Base-by-base conservation (phyloP, 2,329 filamentous ascomycete species). In the Colletotrichum liriopes region DNA sequence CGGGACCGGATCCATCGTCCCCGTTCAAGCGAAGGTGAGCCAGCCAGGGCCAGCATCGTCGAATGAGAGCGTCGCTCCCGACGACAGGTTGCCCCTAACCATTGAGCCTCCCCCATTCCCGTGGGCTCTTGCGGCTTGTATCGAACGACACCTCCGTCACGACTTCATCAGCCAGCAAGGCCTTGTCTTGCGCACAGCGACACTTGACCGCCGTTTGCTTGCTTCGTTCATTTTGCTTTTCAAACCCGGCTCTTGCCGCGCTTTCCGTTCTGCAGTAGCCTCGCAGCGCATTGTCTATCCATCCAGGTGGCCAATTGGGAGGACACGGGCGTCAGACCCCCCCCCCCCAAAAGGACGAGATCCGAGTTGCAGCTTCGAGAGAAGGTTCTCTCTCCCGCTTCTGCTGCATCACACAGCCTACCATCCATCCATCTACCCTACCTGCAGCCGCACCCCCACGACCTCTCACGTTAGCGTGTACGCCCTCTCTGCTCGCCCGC, bases 1-100 rank as follows among this genome's bases (percentile, higher is more conserved):
- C 65, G 52, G 69, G 43, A 49, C 58, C 69, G 69, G 69, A 60
- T 64, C 59, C 65, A 63, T 58, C 58, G 63, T 69, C 54, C 69
- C 69, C 65, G 69, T 20, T 45, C 20, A 45, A 63, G 65, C 56
- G 47, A 63, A 52, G 61, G 61, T 35, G 32, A 49, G 65, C 45
- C 32, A 37, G 9, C 39, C 23, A 51, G 49, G 32, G 51, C 51
- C 23, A 63, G 43, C 59, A 20, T 47, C 29, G 58, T 60, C 69
- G 52, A 72, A 69, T 72, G 29, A 41, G 52, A 54, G 32, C 11
- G 58, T 52, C 52, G 54, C 39, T 52, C 41, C 35, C 52, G 68
- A 69, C 64, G 65, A 64, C 69, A 69, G 52, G 43, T 52, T 59
- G n/a, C 58, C 58, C 51, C 47, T 67, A 54, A 71, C 43, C 49